A percentile compares a stretch with the other conserved stretches of the same genome.
Conservation (phyloP, 345 rosid genomes). For the Acer saccharum region DNA sequence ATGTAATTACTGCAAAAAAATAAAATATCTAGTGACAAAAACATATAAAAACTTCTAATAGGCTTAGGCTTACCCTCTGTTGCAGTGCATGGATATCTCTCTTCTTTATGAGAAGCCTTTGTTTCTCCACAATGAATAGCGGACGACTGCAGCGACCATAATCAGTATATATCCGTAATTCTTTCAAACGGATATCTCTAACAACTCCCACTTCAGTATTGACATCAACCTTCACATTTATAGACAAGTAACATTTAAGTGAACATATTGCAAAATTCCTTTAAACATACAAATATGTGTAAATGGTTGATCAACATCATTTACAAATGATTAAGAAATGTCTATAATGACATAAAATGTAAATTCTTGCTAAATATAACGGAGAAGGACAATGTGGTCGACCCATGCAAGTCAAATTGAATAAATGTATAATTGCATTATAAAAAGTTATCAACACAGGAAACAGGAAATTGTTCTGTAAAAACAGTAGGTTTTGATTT, state of each 20-base stretch:
- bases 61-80: slow-evolving; percentile 58
- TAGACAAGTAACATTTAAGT: background rate
- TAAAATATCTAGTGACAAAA: background rate
- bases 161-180: slow-evolving; percentile 90
- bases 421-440: background rate
- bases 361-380: background rate
- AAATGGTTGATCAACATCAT: no score
- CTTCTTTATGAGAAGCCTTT: slow-evolving; percentile 89
- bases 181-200: slow-evolving; percentile 87
- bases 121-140: slow-evolving; percentile 90
- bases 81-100: slow-evolving; percentile 82
- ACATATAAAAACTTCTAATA: background rate
- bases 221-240: slow-evolving; percentile 73
- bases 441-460: background rate
- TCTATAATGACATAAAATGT: background rate
- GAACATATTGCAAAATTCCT: background rate
- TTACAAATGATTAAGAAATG: background rate
- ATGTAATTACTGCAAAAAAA: slow-evolving; percentile 2
- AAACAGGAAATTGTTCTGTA: background rate
- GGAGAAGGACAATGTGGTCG: background rate
- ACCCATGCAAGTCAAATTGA: background rate
- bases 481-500: background rate
- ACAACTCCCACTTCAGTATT: slow-evolving; percentile 99
- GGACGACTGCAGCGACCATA: slow-evolving; percentile 99
- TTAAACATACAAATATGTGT: no score